phyloP scores from a whole-genome alignment of 352 stramenopile species.

The Thalassiosira sp. region DNA sequence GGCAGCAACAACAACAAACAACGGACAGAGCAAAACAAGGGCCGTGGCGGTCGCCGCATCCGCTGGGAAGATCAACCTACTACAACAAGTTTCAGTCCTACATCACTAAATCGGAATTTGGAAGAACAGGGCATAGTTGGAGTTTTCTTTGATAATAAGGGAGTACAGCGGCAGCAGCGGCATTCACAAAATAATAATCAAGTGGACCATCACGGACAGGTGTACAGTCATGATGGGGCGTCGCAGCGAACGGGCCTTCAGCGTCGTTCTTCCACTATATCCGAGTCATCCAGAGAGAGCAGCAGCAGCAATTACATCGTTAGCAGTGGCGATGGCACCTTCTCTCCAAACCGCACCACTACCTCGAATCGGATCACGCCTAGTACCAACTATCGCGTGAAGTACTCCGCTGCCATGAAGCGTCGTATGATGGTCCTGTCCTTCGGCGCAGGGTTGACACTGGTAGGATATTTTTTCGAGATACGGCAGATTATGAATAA shows the following conservation, averaged over 20 bases:
- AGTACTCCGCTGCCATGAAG: slow-evolving; percentile 7
- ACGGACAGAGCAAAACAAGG: background rate
- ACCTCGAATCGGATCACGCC: background rate
- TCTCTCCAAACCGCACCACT: background rate
- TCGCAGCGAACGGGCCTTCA: no score
- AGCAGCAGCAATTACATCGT: background rate
- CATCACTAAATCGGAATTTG: background rate
- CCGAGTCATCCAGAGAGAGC: background rate
- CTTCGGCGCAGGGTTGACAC: slow-evolving; percentile 20
- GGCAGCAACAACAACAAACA: background rate
- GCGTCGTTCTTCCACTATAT: no score
- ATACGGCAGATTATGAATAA: slow-evolving; percentile 21
- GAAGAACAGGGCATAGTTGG: no score
- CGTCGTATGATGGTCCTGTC: slow-evolving; percentile 19
- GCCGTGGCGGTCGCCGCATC: no score
- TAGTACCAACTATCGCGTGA: background rate
- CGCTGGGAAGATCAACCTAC: no score
- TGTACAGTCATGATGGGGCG: slow-evolving; percentile 16
- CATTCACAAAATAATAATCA: no score
- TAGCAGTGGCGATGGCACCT: background rate
- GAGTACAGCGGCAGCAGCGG: no score
- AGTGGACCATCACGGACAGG: slow-evolving; percentile 17
- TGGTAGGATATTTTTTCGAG: slow-evolving; percentile 39
- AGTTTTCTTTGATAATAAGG: no score
- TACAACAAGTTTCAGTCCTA: no score